Percentiles rank a stretch among this genome's conserved stretches.
Conservation (phyloP, 805 yeast genomes). For the Yamadazyma sp. region DNA sequence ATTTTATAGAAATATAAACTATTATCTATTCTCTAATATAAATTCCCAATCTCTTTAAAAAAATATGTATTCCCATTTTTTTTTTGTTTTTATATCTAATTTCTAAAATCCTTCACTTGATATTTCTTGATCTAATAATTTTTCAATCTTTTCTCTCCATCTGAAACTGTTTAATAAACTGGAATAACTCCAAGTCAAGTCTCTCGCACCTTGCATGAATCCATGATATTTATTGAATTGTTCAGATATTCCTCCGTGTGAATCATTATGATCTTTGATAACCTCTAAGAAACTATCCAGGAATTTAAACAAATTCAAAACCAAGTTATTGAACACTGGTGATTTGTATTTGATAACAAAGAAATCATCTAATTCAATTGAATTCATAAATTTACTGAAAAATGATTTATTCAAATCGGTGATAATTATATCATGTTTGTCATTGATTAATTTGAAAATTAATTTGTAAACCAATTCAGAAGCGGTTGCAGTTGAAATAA, state of each 20-base stretch:
- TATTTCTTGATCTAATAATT: too few relatives aligned
- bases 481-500: conserved; percentile 70
- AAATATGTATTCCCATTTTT: too few relatives aligned
- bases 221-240: conserved; percentile 83
- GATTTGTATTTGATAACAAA: conserved; percentile 35
- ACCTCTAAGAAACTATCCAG: conserved; percentile 67
- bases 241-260: conserved; percentile 77
- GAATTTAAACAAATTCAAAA: conserved; percentile 46
- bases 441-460: conserved; percentile 41
- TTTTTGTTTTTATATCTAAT: too few relatives aligned
- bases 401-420: conserved; percentile 26
- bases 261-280: conserved; percentile 56
- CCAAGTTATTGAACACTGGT: conserved; percentile 43
- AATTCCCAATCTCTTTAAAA: too few relatives aligned
- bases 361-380: conserved; percentile 18
- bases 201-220: conserved; percentile 80
- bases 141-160: conserved; percentile 49
- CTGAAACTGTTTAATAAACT: conserved; percentile 68
- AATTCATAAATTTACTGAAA: conserved; percentile 27
- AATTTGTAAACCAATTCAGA: conserved; percentile 59
- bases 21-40: too few relatives aligned
- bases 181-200: conserved; percentile 89
- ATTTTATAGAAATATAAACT: too few relatives aligned
- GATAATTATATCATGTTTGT: conserved; percentile 44
- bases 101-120: too few relatives aligned